These are phyloP conservation scores for Pleurotus cornucopiae DNA, from an alignment of 768 basidiomycete genomes.

Conservation along the genomic window DNA sequence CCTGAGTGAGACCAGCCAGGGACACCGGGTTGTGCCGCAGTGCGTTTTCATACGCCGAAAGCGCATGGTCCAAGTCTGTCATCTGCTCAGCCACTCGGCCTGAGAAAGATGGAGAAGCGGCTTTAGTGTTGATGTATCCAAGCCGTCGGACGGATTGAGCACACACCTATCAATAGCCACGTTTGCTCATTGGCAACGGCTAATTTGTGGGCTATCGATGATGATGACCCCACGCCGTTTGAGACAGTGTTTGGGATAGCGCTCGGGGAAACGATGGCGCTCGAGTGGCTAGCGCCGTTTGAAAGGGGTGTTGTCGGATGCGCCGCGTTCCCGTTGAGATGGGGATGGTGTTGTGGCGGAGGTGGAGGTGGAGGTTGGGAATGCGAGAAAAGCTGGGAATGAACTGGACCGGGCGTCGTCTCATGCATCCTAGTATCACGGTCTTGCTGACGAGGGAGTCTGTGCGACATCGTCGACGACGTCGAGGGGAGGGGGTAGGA, in stretches of 20 bases:
- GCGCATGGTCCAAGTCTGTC: constrained; percentile 88
- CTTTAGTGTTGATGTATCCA: background rate
- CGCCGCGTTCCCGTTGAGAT: constrained; percentile 47
- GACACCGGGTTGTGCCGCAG: constrained; percentile 93
- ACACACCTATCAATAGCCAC: constrained; percentile 87
- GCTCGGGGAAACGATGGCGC: constrained; percentile 42
- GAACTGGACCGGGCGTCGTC: constrained; percentile 30
- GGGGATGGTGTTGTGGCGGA: constrained; percentile 27
- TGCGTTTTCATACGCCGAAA: constrained; percentile 91
- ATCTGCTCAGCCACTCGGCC: constrained; percentile 95
- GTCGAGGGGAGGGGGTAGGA: constrained; percentile 17
- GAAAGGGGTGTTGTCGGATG: constrained; percentile 45
- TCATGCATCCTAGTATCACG: constrained; percentile 62
- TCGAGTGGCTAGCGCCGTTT: constrained; percentile 38
- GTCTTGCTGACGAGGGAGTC: constrained; percentile 58
- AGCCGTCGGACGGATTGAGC: background rate
- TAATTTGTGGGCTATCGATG: constrained; percentile 67
- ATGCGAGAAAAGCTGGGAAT: constrained; percentile 34
- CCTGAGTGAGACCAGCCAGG: constrained; percentile 85
- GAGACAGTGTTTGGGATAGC: constrained; percentile 28
- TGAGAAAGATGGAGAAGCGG: constrained; percentile 31
- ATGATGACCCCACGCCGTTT: constrained; percentile 20
- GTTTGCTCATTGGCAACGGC: constrained; percentile 89
- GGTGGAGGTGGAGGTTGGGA: constrained; percentile 30
- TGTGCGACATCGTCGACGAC: constrained; percentile 46